Conservation (phyloP, 2,329 filamentous ascomycete species). For the Blastomyces silverae region DNA sequence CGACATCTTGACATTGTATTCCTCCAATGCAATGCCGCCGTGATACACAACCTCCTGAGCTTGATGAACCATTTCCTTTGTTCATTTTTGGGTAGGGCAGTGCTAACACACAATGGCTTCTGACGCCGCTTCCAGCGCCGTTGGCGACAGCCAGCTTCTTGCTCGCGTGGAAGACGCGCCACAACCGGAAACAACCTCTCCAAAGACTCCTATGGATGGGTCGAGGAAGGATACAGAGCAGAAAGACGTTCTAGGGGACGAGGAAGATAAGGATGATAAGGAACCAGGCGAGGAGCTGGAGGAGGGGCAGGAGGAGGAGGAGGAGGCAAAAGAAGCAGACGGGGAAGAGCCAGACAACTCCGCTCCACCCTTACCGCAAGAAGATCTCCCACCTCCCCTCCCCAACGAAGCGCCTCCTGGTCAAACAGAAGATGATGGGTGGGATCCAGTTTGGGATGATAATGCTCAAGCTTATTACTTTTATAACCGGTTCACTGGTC, state of each 20-base stretch:
- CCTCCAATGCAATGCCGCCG: slow-evolving; percentile 10
- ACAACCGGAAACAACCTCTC: slow-evolving; percentile 8
- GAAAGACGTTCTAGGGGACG: slow-evolving; percentile 7
- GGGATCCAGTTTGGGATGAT: slow-evolving; percentile 73
- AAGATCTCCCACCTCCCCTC: slow-evolving; percentile 43
- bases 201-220: slow-evolving; percentile 1
- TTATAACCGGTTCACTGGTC: slow-evolving; percentile 69
- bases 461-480: slow-evolving; percentile 68
- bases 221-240: slow-evolving; percentile 2
- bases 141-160: not conserved
- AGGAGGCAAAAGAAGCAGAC: slow-evolving; percentile 19
- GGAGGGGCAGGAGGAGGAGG: slow-evolving; percentile 17
- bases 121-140: slow-evolving; percentile 6
- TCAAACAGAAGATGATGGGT: slow-evolving; percentile 56
- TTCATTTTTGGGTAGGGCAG: slow-evolving; percentile 12
- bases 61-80: slow-evolving; percentile 15
- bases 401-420: slow-evolving; percentile 49
- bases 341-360: slow-evolving; percentile 24
- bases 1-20: slow-evolving; percentile 8
- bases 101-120: slow-evolving; percentile 20
- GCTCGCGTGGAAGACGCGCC: slow-evolving; percentile 1
- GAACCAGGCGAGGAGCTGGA: slow-evolving; percentile 13
- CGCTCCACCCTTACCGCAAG: slow-evolving; percentile 39
- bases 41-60: slow-evolving; percentile 10
- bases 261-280: slow-evolving; percentile 10